Percentiles rank a stretch among this genome's conserved stretches.
These are phyloP conservation scores for Colletotrichum cuscutae DNA, from an alignment of 2,329 filamentous ascomycete genomes.

Conservation along the genomic window DNA sequence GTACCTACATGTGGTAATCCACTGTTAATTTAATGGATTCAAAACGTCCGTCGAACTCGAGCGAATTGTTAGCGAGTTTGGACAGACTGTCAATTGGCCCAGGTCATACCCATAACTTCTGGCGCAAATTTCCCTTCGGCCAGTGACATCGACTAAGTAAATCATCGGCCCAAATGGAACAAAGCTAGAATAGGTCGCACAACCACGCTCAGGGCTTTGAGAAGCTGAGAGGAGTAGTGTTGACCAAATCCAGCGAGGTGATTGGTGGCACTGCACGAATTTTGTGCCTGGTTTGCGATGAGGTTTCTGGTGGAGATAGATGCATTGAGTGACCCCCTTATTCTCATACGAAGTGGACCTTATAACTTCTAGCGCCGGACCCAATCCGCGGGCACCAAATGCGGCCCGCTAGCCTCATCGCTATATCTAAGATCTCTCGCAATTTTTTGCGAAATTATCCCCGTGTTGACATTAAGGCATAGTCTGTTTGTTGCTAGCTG, in stretches of 20 bases:
- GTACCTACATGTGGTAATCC: not conserved
- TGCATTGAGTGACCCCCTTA: not conserved
- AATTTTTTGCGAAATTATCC: not conserved
- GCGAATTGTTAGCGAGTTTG: no score
- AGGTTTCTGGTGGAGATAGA: not conserved
- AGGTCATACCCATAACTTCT: not conserved
- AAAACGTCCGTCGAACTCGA: not conserved
- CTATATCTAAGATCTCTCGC: not conserved
- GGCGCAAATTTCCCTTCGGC: not conserved
- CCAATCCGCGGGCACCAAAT: not conserved
- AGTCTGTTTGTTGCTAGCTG: not conserved
- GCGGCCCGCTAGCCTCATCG: constrained; percentile 1
- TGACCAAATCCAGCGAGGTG: not conserved
- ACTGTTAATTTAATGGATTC: not conserved
- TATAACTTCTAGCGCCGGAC: not conserved
- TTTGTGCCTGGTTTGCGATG: not conserved
- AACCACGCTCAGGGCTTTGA: not conserved
- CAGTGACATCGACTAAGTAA: not conserved
- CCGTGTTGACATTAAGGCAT: not conserved
- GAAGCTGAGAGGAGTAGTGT: not conserved
- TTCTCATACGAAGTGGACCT: not conserved
- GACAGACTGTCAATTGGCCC: not conserved
- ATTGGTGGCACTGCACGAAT: not conserved
- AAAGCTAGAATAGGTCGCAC: not conserved
- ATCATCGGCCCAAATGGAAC: not conserved